Base-by-base conservation (phyloP, 352 stramenopile species). In the Phytopythium montanum region DNA sequence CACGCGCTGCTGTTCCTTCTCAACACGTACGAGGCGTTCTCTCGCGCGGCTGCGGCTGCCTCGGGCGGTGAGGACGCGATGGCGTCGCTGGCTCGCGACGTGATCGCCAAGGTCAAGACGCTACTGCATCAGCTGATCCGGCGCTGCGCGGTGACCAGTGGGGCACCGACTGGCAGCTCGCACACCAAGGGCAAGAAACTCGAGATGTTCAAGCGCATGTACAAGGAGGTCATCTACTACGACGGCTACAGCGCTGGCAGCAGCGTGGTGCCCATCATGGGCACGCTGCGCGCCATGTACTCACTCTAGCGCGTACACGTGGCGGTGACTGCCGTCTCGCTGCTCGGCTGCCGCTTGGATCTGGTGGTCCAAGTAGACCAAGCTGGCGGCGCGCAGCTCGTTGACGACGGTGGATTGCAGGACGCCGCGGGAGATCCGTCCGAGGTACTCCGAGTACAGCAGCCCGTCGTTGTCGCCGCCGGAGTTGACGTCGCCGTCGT, bases 181-280 rank as follows among this genome's bases (percentile, higher is more conserved):
- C 68, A 70, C 33, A 54, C 62, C 9, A 76, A 75, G 29, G 62
- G 38, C 44, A 81, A 77, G 62, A 87, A 85, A 60, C 64, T 85
- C 0, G 73, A 87, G 4, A 70, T 81, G 58, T 94, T 90, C 64
- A 94, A 94, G 71, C 68, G 73, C 29, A 92, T 94, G 85, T 94
- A 94, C 75, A 89, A 89, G 46, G 79, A 92, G 55, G 75, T 88
- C 38, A 88, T 94, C 49, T 92, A 92, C 62, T 88, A 81, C 33
- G 76, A 84, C 52, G 73, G 69, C 34, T 69, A 68, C 49, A 76
- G 70, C 23, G 64, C 68, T 19, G 56, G 49, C 2, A 36, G 64
- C n/a, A 78, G 66, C 39, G 74, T 88, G 38, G 66, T 76, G 12
- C 64, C 70, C 0, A 79, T 88, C 31, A 54, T 93, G 25, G 73